Base-by-base conservation (phyloP, 805 yeast species). In the Nakazawaea populi region DNA sequence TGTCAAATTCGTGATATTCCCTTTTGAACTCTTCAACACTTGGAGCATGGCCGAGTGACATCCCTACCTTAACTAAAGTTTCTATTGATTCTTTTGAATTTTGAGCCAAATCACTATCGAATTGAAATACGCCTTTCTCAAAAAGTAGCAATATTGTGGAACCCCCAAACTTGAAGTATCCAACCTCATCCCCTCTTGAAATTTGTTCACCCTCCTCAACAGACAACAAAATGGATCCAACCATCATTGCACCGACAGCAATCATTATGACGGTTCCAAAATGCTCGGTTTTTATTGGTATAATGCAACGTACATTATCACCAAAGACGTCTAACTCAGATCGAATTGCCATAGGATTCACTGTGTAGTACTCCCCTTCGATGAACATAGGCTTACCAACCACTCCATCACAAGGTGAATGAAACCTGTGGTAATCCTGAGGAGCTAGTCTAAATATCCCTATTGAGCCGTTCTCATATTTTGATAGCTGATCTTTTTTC, bases 221-320 rank as follows among this genome's bases (percentile, higher is more conserved):
- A 0, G 92, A 83, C 31, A 92, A 65, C 0, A 89, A 77, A 2
- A 85, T 90, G 1, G 96, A 85, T 0, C 98, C 98, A 2, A 92
- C 99, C 97, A 92, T 90, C 98, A 94, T 92, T 0, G 99, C 99
- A 36, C 99, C 99, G 4, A 92, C 89, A 5, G 94, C 82, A 27
- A 89, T 79, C 68, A 88, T 75, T 54, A 87, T 70, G 18, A 92
- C 86, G 0, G 78, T 74, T 0, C 97, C 97, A 64, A 89, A 91
- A n/a, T 77, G 71, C 34, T 76, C 73, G 1, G 96, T 80, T 32
- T 86, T 80, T 24, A 92, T 82, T 0, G 96, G 90, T 2, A 91
- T 74, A 1, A 90, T 69, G 4, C 84, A 83, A 39, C 98, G 74
- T 1, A 88, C 83, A 60, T 92, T 92, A 59, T 91, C 97, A 7